Evolutionary conservation across 768 basidiomycete genomes (phyloP).

Genomic region (Dacryopinax spathularia): DNA sequence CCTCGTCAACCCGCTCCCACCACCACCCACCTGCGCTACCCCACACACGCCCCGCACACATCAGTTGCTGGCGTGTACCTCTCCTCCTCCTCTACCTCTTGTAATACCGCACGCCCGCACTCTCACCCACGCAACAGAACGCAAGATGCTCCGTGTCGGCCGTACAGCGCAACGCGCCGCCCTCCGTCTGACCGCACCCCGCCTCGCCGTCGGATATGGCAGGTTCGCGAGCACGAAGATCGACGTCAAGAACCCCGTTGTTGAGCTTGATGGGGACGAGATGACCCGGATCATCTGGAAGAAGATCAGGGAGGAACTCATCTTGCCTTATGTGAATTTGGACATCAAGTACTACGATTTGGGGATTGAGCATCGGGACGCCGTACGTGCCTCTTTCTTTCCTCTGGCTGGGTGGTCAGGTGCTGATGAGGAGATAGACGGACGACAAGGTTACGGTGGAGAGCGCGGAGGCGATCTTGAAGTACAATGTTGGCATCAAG

Average conservation of each 20-base stretch:
- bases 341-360: conserved; percentile 98
- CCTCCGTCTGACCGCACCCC: neutral
- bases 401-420: no score
- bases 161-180: no score
- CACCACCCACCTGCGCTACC: no score
- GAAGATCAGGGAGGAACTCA: conserved; percentile 94
- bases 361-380: conserved; percentile 85
- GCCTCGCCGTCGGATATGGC: neutral
- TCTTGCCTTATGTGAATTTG: conserved; percentile 84
- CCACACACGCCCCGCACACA: no score
- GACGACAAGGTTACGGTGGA: conserved; percentile 88
- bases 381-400: conserved; percentile 33
- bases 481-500: conserved; percentile 95
- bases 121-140: no score
- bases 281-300: conserved; percentile 99
- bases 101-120: no score
- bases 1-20: no score
- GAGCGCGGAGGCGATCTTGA: conserved; percentile 83
- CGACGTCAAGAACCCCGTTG: conserved; percentile 72
- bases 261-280: conserved; percentile 94
- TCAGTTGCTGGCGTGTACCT: no score
- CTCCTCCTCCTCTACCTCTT: no score
- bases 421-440: conserved; percentile 39
- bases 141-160: no score
- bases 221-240: conserved; percentile 28